Evolutionary conservation across 192 early-diverging fungal species (phyloP), one percentile per base, ranked within the genome.

Genomic region (Coemansia sp.): DNA sequence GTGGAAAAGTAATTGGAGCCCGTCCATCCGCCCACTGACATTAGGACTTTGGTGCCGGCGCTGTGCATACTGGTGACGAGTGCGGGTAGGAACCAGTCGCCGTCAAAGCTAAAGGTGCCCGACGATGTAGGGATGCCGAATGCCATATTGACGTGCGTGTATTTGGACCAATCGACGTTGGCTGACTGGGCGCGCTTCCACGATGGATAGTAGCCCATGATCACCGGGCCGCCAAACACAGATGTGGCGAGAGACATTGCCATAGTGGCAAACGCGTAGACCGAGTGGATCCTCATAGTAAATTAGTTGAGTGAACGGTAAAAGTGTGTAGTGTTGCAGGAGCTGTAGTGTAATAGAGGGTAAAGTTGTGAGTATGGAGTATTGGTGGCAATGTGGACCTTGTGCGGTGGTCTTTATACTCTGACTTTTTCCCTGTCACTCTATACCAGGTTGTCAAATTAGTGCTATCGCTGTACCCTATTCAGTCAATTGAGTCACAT

Each of bases 81-180:
- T 0, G 73, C 46, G 20, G 81, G 61, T 13, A 87, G 70, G 11
- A 77, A 78, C 32, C 71, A 66, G 13, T 62, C 44, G 15, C 65
- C 75, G 24, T 73, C 70, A 38, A 72, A 85, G 8, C 55, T 63
- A 5, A 87, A 76, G 3, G 67, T 77, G 3, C 78, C 67, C 53
- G 84, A 74, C 13, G 59, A 50, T 9, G 45, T 56, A 12, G 87
- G 76, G 17, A 85, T 75, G 7, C 76, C 86, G 58, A 88, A 90
- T 1, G 89, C 88, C 56, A 91, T 87, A 61, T 92, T 88, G 65
- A 92, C 69, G 61, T 91, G 91, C 15, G 91, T 90, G 72, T 89
- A 86, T 66, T 88, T 86, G 0, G 59, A 27, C 59, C 72, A 69
- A 40, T 83, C 76, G 4, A 83, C 60, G 13, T 50, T 64, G 0